A percentile compares a stretch with the other conserved stretches of the same genome.
Conservation (phyloP, 2,329 filamentous ascomycete genomes). For the Zymoseptoria pseudotritici region DNA sequence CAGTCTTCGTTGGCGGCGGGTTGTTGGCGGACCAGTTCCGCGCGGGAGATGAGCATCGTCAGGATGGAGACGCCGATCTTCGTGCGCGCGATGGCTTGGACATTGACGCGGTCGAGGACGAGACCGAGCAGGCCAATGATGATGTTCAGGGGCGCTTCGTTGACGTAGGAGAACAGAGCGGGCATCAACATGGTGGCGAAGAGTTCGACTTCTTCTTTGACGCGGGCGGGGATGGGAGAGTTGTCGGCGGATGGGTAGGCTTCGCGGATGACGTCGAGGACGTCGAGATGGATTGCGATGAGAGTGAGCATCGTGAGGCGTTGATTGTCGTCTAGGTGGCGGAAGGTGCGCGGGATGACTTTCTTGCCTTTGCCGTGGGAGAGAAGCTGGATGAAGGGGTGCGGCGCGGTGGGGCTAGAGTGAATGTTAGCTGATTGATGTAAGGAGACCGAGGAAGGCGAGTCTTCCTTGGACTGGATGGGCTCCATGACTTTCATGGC, state of each 20-base stretch:
- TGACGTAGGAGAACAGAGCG: conserved; percentile 80
- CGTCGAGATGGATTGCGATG: conserved; percentile 88
- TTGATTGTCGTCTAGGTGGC: conserved; percentile 84
- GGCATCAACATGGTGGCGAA: conserved; percentile 87
- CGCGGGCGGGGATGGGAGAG: conserved; percentile 61
- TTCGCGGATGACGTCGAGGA: conserved; percentile 78
- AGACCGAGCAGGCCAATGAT: conserved; percentile 84
- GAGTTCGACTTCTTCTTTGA: conserved; percentile 86
- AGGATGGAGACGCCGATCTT: conserved; percentile 83
- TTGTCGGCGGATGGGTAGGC: conserved; percentile 67
- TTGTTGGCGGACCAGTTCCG: conserved; percentile 84
- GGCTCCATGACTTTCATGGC: conserved; percentile 89
- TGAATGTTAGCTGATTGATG: conserved; percentile 4
- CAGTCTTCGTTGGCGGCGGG: conserved; percentile 61
- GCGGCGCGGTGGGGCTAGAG: conserved; percentile 58
- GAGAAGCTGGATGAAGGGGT: conserved; percentile 93
- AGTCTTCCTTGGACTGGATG: conserved; percentile 52
- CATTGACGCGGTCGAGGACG: conserved; percentile 71
- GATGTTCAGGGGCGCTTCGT: conserved; percentile 82
- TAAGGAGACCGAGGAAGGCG: neutral
- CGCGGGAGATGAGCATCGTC: conserved; percentile 88
- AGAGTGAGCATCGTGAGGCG: conserved; percentile 92
- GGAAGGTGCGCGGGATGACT: conserved; percentile 88
- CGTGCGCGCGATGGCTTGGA: conserved; percentile 76
- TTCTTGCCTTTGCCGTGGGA: conserved; percentile 96